phyloP scores from a whole-genome alignment of 2,329 filamentous ascomycete species.

The Verticillium klebahnii region DNA sequence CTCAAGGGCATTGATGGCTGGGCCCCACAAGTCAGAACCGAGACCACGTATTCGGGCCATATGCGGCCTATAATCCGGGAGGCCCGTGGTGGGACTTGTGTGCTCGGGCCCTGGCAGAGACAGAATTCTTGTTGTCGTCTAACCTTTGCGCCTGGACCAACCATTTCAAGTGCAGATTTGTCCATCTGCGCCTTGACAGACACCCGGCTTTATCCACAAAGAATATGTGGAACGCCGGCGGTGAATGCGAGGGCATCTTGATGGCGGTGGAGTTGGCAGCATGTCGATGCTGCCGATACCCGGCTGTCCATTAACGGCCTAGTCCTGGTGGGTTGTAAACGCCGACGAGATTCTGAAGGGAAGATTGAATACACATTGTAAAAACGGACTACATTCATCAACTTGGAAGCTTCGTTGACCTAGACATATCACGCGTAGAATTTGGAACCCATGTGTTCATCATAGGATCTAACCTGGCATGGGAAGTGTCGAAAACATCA shows the following conservation, averaged over 20 bases:
- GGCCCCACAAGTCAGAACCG: neutral
- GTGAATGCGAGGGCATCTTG: neutral
- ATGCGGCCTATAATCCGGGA: slow-evolving; percentile 3
- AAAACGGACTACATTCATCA: neutral
- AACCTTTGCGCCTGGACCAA: neutral
- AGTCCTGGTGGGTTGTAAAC: neutral
- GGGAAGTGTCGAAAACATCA: too few species aligned
- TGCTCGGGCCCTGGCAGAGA: neutral
- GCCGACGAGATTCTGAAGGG: neutral
- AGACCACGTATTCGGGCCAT: slow-evolving; percentile 1
- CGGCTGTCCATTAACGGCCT: neutral
- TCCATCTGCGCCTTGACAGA: neutral
- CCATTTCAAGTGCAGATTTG: neutral
- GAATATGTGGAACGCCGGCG: neutral
- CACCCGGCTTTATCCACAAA: neutral
- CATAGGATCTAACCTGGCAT: too few species aligned
- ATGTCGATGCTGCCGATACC: slow-evolving; percentile 1
- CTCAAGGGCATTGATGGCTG: neutral
- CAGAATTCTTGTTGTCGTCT: neutral
- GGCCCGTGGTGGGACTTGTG: neutral
- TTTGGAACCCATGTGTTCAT: too few species aligned
- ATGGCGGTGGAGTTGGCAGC: neutral
- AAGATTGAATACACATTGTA: neutral
- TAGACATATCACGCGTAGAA: neutral
- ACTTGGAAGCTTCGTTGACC: too few species aligned